These are phyloP conservation scores for Penicillium corylophilum DNA, from an alignment of 2,329 filamentous ascomycete genomes.

Conservation along the genomic window DNA sequence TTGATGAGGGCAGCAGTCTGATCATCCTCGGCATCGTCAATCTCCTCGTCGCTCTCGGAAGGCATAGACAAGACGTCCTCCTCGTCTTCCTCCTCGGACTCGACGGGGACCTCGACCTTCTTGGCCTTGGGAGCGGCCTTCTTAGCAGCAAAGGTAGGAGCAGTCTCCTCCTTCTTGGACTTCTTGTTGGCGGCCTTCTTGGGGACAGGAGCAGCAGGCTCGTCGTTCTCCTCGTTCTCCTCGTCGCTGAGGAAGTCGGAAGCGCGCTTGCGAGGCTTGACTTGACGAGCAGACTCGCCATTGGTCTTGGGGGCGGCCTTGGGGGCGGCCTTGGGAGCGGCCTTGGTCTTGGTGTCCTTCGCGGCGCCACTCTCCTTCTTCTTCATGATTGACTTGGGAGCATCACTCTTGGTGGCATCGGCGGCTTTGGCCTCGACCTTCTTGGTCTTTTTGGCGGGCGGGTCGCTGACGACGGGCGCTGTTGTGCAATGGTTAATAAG, in stretches of 20 bases:
- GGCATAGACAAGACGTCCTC: slow-evolving; percentile 17
- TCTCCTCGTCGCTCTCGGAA: slow-evolving; percentile 26
- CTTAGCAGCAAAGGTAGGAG: slow-evolving; percentile 31
- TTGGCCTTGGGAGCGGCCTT: slow-evolving; percentile 43
- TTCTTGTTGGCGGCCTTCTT: slow-evolving; percentile 52
- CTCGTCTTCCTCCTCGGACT: slow-evolving; percentile 36
- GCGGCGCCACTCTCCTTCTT: slow-evolving; percentile 27
- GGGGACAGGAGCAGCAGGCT: slow-evolving; percentile 24
- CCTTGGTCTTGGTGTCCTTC: slow-evolving; percentile 25
- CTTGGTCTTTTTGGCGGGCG: slow-evolving; percentile 63
- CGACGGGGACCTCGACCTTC: slow-evolving; percentile 44
- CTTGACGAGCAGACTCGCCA: slow-evolving; percentile 35
- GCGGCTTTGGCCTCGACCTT: slow-evolving; percentile 39
- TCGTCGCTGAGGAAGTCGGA: slow-evolving; percentile 50
- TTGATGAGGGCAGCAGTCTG: slow-evolving; percentile 55
- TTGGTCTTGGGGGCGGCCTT: slow-evolving; percentile 36
- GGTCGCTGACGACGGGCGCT: slow-evolving; percentile 43
- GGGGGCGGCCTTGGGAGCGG: slow-evolving; percentile 28
- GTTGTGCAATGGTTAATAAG: slow-evolving; percentile 24
- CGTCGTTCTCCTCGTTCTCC: slow-evolving; percentile 34
- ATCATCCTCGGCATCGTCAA: slow-evolving; percentile 46
- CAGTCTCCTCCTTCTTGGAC: slow-evolving; percentile 33
- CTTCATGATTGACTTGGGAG: slow-evolving; percentile 35
- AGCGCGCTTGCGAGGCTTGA: slow-evolving; percentile 48
- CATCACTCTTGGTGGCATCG: slow-evolving; percentile 25